phyloP scores from a whole-genome alignment of 805 yeast genomes.

The Candida chauliodis region DNA sequence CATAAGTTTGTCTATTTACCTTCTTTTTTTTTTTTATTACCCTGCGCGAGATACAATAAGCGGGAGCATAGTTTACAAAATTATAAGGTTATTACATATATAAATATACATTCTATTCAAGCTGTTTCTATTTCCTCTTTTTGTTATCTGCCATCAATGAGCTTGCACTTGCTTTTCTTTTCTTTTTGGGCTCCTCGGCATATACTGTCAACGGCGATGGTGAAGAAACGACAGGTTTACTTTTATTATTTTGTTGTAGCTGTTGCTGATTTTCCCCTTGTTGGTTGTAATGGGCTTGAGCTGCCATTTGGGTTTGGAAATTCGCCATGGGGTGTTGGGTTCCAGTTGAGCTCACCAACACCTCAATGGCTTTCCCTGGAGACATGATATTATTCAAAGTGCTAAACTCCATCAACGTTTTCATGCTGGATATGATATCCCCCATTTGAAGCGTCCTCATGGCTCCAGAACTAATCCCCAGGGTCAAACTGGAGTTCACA shows the following conservation, averaged over 20 bases:
- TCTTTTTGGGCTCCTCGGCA: constrained; percentile 15
- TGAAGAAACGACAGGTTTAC: constrained; percentile 8
- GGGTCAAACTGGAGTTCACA: constrained; percentile 45
- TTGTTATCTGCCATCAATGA: constrained; percentile 9
- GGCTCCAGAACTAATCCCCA: constrained; percentile 63
- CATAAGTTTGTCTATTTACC: background rate
- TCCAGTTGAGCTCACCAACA: constrained; percentile 26
- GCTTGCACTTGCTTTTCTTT: constrained; percentile 13
- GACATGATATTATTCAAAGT: constrained; percentile 44
- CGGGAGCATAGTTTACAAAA: too few species aligned
- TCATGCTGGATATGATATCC: constrained; percentile 72
- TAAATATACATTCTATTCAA: too few species aligned
- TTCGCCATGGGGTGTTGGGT: constrained; percentile 17
- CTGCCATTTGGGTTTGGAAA: constrained; percentile 9
- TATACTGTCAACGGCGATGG: constrained; percentile 13
- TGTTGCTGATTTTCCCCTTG: constrained; percentile 5
- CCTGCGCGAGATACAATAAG: background rate
- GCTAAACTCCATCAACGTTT: constrained; percentile 60
- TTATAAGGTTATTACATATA: too few species aligned
- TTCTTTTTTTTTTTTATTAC: background rate
- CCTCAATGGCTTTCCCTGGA: constrained; percentile 54
- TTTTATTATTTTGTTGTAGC: constrained; percentile 1
- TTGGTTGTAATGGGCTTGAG: constrained; percentile 6
- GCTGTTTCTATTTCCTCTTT: constrained; percentile 13
- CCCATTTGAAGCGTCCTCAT: constrained; percentile 72